These are phyloP conservation scores for Saccharomycopsis sp. DNA, from an alignment of 805 yeast genomes.

Conservation along the genomic window DNA sequence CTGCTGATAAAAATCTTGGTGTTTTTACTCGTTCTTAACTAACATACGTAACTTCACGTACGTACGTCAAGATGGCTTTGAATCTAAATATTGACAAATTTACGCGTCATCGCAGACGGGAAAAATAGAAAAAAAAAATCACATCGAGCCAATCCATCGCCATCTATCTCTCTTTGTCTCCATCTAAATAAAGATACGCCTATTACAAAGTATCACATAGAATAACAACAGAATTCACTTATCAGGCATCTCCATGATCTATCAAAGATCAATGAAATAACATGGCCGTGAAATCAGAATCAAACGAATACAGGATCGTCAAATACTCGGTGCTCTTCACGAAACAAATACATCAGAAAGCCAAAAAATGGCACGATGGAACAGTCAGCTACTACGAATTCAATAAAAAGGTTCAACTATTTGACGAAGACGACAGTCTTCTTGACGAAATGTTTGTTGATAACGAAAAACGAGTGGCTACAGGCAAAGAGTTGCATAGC, in stretches of 20 bases:
- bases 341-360: conserved; percentile 37
- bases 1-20: too few relatives aligned
- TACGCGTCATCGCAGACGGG: background rate
- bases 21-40: too few relatives aligned
- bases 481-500: conserved; percentile 23
- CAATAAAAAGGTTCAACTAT: conserved; percentile 41
- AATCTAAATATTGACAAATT: too few relatives aligned
- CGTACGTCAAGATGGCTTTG: background rate
- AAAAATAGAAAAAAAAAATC: background rate
- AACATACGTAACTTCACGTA: too few relatives aligned
- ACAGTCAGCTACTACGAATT: conserved; percentile 38
- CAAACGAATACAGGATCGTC: conserved; percentile 28
- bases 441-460: conserved; percentile 31
- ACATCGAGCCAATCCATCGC: too few relatives aligned
- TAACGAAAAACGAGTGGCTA: conserved; percentile 23
- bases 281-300: background rate
- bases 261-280: too few relatives aligned
- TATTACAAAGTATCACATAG: too few relatives aligned
- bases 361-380: conserved; percentile 49
- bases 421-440: conserved; percentile 29
- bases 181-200: too few relatives aligned
- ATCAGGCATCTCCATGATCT: too few relatives aligned
- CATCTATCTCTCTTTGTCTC: too few relatives aligned
- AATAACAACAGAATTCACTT: too few relatives aligned
- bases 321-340: conserved; percentile 44